Evolutionary conservation across 768 basidiomycete species (phyloP).

Genomic region (Asterophora parasitica): DNA sequence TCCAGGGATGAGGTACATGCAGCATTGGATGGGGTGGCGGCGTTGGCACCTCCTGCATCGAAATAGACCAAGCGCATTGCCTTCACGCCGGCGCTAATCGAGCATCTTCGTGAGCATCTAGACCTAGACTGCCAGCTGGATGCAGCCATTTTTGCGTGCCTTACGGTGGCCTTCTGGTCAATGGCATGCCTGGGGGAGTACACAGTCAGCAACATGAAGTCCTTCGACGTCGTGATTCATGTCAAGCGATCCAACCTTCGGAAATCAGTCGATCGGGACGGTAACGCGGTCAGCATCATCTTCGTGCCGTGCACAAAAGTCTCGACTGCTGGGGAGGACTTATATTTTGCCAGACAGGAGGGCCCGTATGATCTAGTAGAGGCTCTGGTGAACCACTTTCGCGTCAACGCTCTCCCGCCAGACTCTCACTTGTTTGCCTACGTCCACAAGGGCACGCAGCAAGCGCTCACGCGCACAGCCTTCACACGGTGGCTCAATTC

Average conservation of each 20-base stretch:
- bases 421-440: conserved; percentile 12
- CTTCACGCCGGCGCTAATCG: conserved; percentile 13
- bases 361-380: conserved; percentile 8
- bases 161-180: conserved; percentile 15
- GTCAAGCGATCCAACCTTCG: conserved; percentile 14
- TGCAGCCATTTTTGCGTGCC: conserved; percentile 17
- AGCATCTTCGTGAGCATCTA: neutral
- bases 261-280: conserved; percentile 9
- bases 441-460: neutral
- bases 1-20: too few species aligned
- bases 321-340: conserved; percentile 11
- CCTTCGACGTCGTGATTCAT: conserved; percentile 13
- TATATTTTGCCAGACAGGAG: conserved; percentile 13
- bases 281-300: too few species aligned
- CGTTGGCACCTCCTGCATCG: conserved; percentile 24
- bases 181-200: conserved; percentile 9
- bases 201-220: neutral
- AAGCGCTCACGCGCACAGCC: conserved; percentile 18
- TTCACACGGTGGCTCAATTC: conserved; percentile 15
- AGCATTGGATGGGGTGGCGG: conserved; percentile 22
- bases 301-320: conserved; percentile 13
- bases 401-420: conserved; percentile 6
- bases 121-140: conserved; percentile 10
- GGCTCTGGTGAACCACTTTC: conserved; percentile 10
- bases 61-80: conserved; percentile 24